Base-by-base conservation (phyloP, 441 rosid species). In the Pelargonium fulgidum region DNA sequence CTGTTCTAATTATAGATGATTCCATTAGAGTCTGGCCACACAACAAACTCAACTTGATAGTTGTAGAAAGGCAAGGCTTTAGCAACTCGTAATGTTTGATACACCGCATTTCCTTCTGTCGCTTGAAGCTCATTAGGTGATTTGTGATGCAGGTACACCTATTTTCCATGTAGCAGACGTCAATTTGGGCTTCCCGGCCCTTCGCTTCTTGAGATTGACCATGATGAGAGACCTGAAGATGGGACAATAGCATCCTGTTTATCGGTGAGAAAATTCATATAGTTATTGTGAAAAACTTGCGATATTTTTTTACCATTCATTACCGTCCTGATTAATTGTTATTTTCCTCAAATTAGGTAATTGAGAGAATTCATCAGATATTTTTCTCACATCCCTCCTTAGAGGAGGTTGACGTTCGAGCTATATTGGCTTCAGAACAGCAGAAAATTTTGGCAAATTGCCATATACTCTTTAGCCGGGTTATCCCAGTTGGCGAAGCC, bases 1-100 rank as follows among this genome's bases (percentile, higher is more conserved):
- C 85, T 76, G 99, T 94, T 22, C 94, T 94, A 61, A 92, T 94
- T 70, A 83, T 94, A 72, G 99, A 94, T 13, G 99, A 94, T 82
- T 94, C 99, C 66, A 89, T 92, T 66, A 87, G 97, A 76, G 98
- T 94, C 42, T 94, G 99, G 99, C 99, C 99, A 33, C 96, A 81
- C 77, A 85, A 92, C 83, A 92, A 86, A 79, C 73, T 90, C 80
- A 94, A 92, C 79, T 80, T 94, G 73, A 94, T 94, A 73, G 94
- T 80, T 72, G 98, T 94, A 66, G 99, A 94, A 83, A 90, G 99
- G 99, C 62, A 58, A 58, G 62, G 24, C 17, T 13, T 50, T 50
- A 13, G 16, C 58, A 10, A 8, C 26, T 58, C 10, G 3, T 8
- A 58, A 58, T 4, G 14, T 58, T 58, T 19, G 29, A 58, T 58